These are phyloP conservation scores for Phytophthora citricola DNA, from an alignment of 352 stramenopile genomes.

Conservation along the genomic window DNA sequence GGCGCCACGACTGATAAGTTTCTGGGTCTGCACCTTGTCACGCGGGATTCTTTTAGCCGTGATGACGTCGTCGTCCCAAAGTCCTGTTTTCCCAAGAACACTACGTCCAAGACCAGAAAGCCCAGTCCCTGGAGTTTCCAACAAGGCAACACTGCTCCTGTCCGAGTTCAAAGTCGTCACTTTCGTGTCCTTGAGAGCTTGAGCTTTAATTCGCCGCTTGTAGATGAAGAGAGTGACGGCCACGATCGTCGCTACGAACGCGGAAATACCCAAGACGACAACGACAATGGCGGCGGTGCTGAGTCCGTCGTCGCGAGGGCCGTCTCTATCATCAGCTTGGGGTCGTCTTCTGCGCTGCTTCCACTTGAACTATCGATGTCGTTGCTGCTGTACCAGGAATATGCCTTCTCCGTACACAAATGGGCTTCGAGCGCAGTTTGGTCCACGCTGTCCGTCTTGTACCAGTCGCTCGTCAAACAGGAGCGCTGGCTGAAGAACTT, in stretches of 20 bases:
- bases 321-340: neutral
- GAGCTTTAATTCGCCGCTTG: slow-evolving; percentile 18
- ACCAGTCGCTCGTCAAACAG: slow-evolving; percentile 12
- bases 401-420: slow-evolving; percentile 17
- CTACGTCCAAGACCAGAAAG: slow-evolving; percentile 1
- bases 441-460: slow-evolving; percentile 18
- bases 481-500: slow-evolving; percentile 20
- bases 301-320: neutral
- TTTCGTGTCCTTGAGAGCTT: slow-evolving; percentile 22
- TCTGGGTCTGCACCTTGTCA: slow-evolving; percentile 41
- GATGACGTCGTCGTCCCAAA: slow-evolving; percentile 44
- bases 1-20: slow-evolving; percentile 45
- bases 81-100: slow-evolving; percentile 22
- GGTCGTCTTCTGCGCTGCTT: neutral
- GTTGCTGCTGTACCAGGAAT: slow-evolving; percentile 36
- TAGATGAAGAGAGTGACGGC: slow-evolving; percentile 27
- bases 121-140: slow-evolving; percentile 20
- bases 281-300: slow-evolving; percentile 10
- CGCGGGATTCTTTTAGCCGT: slow-evolving; percentile 41
- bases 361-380: slow-evolving; percentile 15
- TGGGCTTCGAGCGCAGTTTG: slow-evolving; percentile 18
- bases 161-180: slow-evolving; percentile 19
- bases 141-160: slow-evolving; percentile 22
- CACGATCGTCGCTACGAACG: slow-evolving; percentile 26
- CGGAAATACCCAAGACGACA: slow-evolving; percentile 1